phyloP scores from a whole-genome alignment of 1,284 basidiomycete genomes.

The Trichosporon sp. region DNA sequence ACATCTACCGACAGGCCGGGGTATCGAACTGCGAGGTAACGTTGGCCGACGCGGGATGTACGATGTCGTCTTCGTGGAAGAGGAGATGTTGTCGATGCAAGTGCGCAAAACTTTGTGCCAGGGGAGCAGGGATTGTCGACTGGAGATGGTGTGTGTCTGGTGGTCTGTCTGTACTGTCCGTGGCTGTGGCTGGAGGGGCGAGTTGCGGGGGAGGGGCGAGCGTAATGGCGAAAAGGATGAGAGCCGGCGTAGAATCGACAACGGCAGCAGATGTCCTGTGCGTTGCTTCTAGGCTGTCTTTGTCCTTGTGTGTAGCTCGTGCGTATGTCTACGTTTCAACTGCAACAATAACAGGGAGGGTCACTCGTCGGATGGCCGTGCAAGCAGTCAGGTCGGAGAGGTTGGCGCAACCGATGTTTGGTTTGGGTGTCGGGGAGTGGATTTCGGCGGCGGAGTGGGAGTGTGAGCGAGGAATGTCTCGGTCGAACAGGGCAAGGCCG shows the following conservation, averaged over 20 bases:
- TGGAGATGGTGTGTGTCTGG: neutral
- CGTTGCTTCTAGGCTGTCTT: conserved; percentile 4
- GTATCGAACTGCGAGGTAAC: neutral
- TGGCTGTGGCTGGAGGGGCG: conserved; percentile 5
- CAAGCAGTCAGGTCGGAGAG: neutral
- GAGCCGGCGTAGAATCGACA: neutral
- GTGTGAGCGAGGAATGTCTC: neutral
- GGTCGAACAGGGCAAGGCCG: neutral
- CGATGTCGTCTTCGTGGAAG: neutral
- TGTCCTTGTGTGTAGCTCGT: conserved; percentile 5
- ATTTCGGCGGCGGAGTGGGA: neutral
- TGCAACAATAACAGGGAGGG: neutral
- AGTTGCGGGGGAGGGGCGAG: neutral
- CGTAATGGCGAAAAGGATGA: neutral
- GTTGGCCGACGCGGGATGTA: neutral
- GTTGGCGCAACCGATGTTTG: conserved; percentile 1
- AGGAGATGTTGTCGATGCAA: neutral
- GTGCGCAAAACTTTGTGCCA: neutral
- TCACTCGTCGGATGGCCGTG: conserved; percentile 3
- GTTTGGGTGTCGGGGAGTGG: neutral
- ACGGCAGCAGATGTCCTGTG: neutral
- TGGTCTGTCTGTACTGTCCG: conserved; percentile 6
- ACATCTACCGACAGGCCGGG: neutral
- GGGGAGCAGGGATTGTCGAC: neutral
- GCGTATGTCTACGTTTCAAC: neutral